A percentile compares a stretch with the other conserved stretches of the same genome.
Evolutionary conservation across 805 yeast species (phyloP).

Genomic region (Zygotorulaspora chibaensis): DNA sequence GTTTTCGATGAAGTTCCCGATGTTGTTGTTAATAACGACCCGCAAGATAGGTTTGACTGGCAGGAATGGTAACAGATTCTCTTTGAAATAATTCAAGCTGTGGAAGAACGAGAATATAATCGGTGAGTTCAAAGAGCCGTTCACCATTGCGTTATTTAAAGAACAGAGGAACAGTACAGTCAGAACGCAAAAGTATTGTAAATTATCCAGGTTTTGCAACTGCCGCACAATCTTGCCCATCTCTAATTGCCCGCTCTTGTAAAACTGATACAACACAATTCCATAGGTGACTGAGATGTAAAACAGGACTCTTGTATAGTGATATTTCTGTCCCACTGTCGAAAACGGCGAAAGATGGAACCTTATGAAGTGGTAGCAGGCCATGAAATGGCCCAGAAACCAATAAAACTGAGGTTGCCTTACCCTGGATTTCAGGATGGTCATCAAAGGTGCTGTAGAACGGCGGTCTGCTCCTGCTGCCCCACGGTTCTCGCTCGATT

Average conservation of each 20-base stretch:
- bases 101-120: conserved; percentile 62
- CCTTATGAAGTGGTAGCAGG: conserved; percentile 40
- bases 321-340: conserved; percentile 31
- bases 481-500: too few species aligned
- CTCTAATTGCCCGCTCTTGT: conserved; percentile 40
- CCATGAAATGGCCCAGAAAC: conserved; percentile 59
- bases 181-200: conserved; percentile 53
- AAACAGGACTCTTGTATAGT: conserved; percentile 43
- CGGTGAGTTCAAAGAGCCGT: conserved; percentile 55
- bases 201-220: conserved; percentile 47
- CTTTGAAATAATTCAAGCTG: conserved; percentile 53
- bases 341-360: conserved; percentile 43
- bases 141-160: conserved; percentile 40
- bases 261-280: conserved; percentile 58
- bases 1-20: conserved; percentile 34
- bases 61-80: conserved; percentile 48
- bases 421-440: conserved; percentile 22
- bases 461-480: conserved; percentile 4
- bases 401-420: conserved; percentile 63
- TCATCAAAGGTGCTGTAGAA: conserved; percentile 21
- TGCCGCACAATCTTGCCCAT: conserved; percentile 33
- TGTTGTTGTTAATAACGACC: conserved; percentile 29
- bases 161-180: conserved; percentile 41
- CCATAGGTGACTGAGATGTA: conserved; percentile 56
- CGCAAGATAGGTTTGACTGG: conserved; percentile 34